These are phyloP conservation scores for Cystobasidiaceae sp. DNA, from an alignment of 1,284 basidiomycete genomes.

Conservation along the genomic window DNA sequence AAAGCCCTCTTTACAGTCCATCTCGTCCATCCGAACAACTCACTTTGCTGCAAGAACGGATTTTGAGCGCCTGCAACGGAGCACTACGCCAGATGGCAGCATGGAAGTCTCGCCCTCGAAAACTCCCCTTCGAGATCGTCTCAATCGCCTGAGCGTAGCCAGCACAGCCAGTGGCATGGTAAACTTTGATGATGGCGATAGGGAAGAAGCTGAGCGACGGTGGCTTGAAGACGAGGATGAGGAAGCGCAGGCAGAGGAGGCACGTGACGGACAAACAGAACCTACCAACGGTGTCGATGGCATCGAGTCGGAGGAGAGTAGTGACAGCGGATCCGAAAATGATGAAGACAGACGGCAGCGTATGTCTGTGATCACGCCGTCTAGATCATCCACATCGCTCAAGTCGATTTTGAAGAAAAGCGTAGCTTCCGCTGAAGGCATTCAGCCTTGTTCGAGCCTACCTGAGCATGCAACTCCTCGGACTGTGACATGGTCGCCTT, in stretches of 20 bases:
- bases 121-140: slow-evolving; percentile 14
- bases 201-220: slow-evolving; percentile 18
- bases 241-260: background rate
- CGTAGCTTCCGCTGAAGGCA: slow-evolving; percentile 7
- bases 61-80: slow-evolving; percentile 11
- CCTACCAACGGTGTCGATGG: background rate
- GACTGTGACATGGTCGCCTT: slow-evolving; percentile 28
- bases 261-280: background rate
- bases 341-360: background rate
- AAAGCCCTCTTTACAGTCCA: slow-evolving; percentile 15
- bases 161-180: slow-evolving; percentile 30
- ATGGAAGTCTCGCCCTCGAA: slow-evolving; percentile 23
- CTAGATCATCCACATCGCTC: slow-evolving; percentile 22
- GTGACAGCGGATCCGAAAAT: background rate
- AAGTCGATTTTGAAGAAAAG: slow-evolving; percentile 31
- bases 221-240: slow-evolving; percentile 16
- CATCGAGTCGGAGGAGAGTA: background rate
- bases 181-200: slow-evolving; percentile 23
- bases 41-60: slow-evolving; percentile 16
- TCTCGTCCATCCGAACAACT: slow-evolving; percentile 27
- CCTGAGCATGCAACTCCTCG: slow-evolving; percentile 9
- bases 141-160: slow-evolving; percentile 16
- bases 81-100: slow-evolving; percentile 18
- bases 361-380: slow-evolving; percentile 5
- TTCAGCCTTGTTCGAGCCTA: background rate